These are phyloP conservation scores for Stagonosporopsis tanaceti DNA, from an alignment of 2,329 filamentous ascomycete species.

Conservation along the genomic window DNA sequence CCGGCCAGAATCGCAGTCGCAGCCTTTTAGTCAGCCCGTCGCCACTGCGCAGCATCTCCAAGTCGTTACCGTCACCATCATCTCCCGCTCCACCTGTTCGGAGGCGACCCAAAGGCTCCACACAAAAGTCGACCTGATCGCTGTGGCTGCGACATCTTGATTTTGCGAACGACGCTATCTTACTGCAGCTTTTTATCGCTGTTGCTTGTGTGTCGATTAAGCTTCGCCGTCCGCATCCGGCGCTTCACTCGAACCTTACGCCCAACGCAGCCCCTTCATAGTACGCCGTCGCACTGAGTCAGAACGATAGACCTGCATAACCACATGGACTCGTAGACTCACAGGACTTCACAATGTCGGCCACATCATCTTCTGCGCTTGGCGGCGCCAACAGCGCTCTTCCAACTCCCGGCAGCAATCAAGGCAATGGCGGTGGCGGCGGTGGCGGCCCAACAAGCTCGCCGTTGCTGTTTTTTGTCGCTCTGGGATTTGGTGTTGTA, in stretches of 20 bases:
- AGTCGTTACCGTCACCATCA: slow-evolving; percentile 39
- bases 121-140: slow-evolving; percentile 6
- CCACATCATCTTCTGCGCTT: slow-evolving; percentile 23
- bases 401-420: slow-evolving; percentile 8
- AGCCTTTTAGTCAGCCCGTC: slow-evolving; percentile 26
- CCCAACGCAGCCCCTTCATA: background rate
- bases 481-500: slow-evolving; percentile 94
- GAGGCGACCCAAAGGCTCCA: slow-evolving; percentile 13
- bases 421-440: slow-evolving; percentile 34
- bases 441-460: slow-evolving; percentile 69
- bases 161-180: background rate
- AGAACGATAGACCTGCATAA: slow-evolving; percentile 12
- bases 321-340: slow-evolving; percentile 28
- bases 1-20: slow-evolving; percentile 22
- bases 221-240: slow-evolving; percentile 18
- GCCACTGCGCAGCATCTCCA: slow-evolving; percentile 30
- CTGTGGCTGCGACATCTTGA: slow-evolving; percentile 4
- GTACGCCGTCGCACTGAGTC: background rate
- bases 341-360: slow-evolving; percentile 30
- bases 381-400: slow-evolving; percentile 2
- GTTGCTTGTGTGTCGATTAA: slow-evolving; percentile 11
- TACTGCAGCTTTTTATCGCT: background rate
- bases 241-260: slow-evolving; percentile 4
- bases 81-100: slow-evolving; percentile 13
- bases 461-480: slow-evolving; percentile 89